Evolutionary conservation across 305 asterid genomes (phyloP).

Genomic region (Coffea humblotiana): DNA sequence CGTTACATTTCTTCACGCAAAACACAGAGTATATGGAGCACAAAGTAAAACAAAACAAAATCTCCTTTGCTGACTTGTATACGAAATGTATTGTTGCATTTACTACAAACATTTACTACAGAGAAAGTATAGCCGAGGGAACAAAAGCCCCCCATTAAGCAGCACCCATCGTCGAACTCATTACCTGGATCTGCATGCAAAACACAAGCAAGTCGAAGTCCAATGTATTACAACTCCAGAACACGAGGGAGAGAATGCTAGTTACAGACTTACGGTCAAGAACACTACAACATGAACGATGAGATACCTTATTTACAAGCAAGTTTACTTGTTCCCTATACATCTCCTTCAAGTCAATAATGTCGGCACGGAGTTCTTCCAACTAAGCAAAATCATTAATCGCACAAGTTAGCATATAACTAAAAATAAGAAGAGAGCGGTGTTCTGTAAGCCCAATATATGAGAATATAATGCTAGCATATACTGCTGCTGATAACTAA

Average conservation of each 20-base stretch:
- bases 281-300: neutral
- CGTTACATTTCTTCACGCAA: neutral
- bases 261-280: neutral
- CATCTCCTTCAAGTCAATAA: slow-evolving; percentile 93
- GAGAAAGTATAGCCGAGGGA: slow-evolving; percentile 12
- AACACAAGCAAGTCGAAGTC: neutral
- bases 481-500: neutral
- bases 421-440: neutral
- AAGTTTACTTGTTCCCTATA: slow-evolving; percentile 96
- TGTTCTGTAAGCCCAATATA: neutral
- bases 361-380: slow-evolving; percentile 98
- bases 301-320: slow-evolving; percentile 81
- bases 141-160: slow-evolving; percentile 25
- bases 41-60: neutral
- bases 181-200: slow-evolving; percentile 65
- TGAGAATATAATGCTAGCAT: neutral
- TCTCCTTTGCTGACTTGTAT: neutral
- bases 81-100: slow-evolving; percentile 10
- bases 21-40: no score
- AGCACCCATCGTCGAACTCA: slow-evolving; percentile 57
- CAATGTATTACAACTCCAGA: slow-evolving; percentile 4
- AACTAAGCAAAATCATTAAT: slow-evolving; percentile 44
- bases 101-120: slow-evolving; percentile 26
- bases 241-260: neutral
- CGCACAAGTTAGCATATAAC: neutral